Conservation (phyloP, 2,329 filamentous ascomycete genomes). For the Botrytis medusae region DNA sequence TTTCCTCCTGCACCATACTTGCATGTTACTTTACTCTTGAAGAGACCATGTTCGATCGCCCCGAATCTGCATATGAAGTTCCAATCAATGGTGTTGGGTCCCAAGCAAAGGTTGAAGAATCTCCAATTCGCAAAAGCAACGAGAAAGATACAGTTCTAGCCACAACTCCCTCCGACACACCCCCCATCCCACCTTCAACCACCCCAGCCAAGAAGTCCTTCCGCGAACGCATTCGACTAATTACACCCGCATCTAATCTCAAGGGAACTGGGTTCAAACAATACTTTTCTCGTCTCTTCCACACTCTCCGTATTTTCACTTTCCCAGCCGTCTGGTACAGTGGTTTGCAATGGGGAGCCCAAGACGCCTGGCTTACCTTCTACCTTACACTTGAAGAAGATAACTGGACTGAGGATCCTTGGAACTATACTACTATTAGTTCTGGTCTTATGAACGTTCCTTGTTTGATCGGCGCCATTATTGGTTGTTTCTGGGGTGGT, state of each 20-base stretch:
- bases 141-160: constrained; percentile 25
- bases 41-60: constrained; percentile 51
- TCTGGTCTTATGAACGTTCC: constrained; percentile 60
- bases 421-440: constrained; percentile 54
- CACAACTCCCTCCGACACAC: constrained; percentile 21
- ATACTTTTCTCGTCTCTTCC: constrained; percentile 52
- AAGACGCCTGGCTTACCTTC: constrained; percentile 60
- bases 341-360: constrained; percentile 58
- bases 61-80: constrained; percentile 40
- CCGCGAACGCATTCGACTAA: constrained; percentile 54
- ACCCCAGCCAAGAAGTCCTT: constrained; percentile 47
- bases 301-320: constrained; percentile 56
- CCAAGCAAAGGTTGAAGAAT: neutral
- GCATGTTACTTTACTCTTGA: constrained; percentile 53
- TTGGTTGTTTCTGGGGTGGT: constrained; percentile 58
- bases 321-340: constrained; percentile 59
- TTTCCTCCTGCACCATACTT: constrained; percentile 48
- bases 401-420: constrained; percentile 53
- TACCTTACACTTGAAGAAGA: constrained; percentile 59
- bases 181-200: constrained; percentile 12
- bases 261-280: constrained; percentile 54
- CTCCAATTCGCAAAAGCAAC: neutral
- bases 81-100: constrained; percentile 31
- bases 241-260: constrained; percentile 56
- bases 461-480: constrained; percentile 53